Conservation (phyloP, 2,329 filamentous ascomycete genomes). For the Fusarium cyanostomum region DNA sequence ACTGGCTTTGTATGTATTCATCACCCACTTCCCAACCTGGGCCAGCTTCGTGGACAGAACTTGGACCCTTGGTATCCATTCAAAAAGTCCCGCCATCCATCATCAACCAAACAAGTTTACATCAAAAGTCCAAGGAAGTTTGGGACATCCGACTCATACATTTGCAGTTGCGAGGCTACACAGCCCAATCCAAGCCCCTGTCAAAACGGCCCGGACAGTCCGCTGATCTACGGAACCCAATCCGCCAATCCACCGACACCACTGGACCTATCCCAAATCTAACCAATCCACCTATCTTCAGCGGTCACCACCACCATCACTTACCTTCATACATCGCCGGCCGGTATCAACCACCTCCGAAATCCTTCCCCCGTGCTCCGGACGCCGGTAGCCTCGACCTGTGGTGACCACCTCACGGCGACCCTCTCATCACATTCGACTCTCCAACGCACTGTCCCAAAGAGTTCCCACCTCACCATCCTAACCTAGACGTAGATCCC, state of each 20-base stretch:
- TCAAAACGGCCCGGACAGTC: not conserved
- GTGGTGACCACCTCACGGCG: conserved; percentile 13
- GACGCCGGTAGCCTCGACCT: conserved; percentile 15
- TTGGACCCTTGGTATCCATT: conserved; percentile 23
- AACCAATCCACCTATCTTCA: conserved; percentile 18
- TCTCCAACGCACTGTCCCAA: conserved; percentile 14
- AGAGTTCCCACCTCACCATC: conserved; percentile 18
- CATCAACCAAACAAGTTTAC: not conserved
- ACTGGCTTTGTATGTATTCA: conserved; percentile 14
- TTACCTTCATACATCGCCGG: not conserved
- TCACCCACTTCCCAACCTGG: conserved; percentile 22
- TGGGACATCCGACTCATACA: not conserved
- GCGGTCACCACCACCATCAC: conserved; percentile 30
- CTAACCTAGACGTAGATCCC: conserved; percentile 27
- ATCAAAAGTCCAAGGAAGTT: not conserved
- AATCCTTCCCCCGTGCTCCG: conserved; percentile 2
- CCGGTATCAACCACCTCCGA: conserved; percentile 13
- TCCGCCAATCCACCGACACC: not conserved
- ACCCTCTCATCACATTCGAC: conserved; percentile 10
- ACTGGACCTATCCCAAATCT: conserved; percentile 20
- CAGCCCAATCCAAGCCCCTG: not conserved
- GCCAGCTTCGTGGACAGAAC: conserved; percentile 33
- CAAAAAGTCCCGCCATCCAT: conserved; percentile 17
- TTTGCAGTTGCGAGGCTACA: not conserved
- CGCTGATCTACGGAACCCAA: not conserved